phyloP scores from a whole-genome alignment of 352 stramenopile genomes.

The Phytophthora sp. region DNA sequence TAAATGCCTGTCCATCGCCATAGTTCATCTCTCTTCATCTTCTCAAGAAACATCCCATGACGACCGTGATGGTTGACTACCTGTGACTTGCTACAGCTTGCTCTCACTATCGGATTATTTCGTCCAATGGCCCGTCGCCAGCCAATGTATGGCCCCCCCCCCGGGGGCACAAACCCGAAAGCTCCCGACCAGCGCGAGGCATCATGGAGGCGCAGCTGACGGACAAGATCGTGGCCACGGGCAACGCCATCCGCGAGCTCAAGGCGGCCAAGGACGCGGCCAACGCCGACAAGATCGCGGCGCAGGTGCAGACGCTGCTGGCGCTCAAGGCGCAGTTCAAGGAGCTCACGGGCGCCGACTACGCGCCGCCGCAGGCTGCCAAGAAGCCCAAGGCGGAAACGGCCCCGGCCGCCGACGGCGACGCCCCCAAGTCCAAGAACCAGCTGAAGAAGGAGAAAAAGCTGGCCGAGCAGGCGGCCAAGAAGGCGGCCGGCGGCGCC shows the following conservation, averaged over 20 bases:
- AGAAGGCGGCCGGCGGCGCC: conserved; percentile 41
- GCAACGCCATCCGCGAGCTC: conserved; percentile 80
- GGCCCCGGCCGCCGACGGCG: conserved; percentile 20
- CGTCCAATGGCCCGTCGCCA: conserved; percentile 25
- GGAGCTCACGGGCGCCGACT: conserved; percentile 73
- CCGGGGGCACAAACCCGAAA: conserved; percentile 10
- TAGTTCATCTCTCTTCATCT: no score
- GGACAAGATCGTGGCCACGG: conserved; percentile 75
- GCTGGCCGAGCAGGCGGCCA: conserved; percentile 66
- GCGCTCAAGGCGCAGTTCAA: conserved; percentile 86
- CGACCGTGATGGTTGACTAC: no score
- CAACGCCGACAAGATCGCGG: conserved; percentile 48
- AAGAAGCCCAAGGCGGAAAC: conserved; percentile 33
- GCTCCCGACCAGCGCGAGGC: neutral
- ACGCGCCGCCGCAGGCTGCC: conserved; percentile 47
- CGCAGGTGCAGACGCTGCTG: conserved; percentile 65
- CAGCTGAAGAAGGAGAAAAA: conserved; percentile 92
- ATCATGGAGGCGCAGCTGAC: conserved; percentile 43
- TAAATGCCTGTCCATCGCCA: no score
- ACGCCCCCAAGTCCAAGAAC: conserved; percentile 71
- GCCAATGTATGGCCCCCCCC: conserved; percentile 19
- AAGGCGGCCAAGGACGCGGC: conserved; percentile 75
- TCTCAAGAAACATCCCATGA: no score
- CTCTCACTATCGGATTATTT: conserved; percentile 18
- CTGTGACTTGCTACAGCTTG: conserved; percentile 17